Percentiles rank a stretch among this genome's conserved stretches.
These are phyloP conservation scores for Candida sp. DNA, from an alignment of 1,139 yeast species.

Conservation along the genomic window DNA sequence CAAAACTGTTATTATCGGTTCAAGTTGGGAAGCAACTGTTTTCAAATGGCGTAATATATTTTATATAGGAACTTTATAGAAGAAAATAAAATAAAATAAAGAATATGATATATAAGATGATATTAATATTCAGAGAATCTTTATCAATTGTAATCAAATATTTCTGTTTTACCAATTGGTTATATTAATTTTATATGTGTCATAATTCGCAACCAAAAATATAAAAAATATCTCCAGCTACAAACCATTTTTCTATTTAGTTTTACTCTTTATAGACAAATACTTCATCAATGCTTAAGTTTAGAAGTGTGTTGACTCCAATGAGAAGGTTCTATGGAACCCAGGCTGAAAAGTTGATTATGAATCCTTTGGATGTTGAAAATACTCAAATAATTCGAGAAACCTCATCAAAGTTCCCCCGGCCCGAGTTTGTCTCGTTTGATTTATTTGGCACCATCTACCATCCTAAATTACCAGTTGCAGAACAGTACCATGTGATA, in stretches of 20 bases:
- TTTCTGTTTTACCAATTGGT: too few relatives aligned
- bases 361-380: conserved; percentile 25
- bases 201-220: too few relatives aligned
- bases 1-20: conserved; percentile 24
- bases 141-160: too few relatives aligned
- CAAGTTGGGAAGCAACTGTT: conserved; percentile 23
- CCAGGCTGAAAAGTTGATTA: conserved; percentile 11
- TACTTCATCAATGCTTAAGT: background rate
- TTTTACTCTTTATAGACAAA: too few relatives aligned
- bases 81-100: background rate
- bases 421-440: conserved; percentile 56
- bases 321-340: background rate
- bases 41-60: conserved; percentile 7
- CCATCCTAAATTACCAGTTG: conserved; percentile 51
- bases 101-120: background rate
- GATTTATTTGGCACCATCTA: conserved; percentile 70
- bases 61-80: background rate
- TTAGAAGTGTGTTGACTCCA: background rate
- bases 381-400: conserved; percentile 27
- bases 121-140: too few relatives aligned
- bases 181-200: too few relatives aligned
- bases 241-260: too few relatives aligned
- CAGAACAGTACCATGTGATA: conserved; percentile 48
- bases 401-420: conserved; percentile 25
- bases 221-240: too few relatives aligned